Conservation (phyloP, 1,284 basidiomycete genomes). For the Heterobasidion irregulare region DNA sequence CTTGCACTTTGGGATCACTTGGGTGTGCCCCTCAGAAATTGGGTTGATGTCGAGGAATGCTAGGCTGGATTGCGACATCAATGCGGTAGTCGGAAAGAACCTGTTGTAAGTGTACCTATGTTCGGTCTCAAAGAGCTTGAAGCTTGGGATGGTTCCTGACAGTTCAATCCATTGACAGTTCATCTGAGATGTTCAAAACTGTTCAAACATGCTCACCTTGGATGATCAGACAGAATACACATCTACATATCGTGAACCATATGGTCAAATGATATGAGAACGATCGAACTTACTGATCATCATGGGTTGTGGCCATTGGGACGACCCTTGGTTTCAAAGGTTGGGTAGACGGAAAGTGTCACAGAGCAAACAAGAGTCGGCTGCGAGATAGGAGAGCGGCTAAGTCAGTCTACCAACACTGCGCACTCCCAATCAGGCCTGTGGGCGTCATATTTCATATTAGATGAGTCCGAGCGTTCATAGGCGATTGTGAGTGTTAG, state of each 20-base stretch:
- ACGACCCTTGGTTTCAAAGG: too few species aligned
- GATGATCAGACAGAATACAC: constrained; percentile 24
- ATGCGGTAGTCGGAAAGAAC: neutral
- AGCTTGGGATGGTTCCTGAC: constrained; percentile 27
- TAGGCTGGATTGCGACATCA: constrained; percentile 15
- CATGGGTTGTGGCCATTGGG: too few species aligned
- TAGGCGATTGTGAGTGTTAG: too few species aligned
- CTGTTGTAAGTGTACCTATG: constrained; percentile 18
- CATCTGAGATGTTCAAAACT: neutral
- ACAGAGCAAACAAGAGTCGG: too few species aligned
- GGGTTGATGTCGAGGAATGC: constrained; percentile 32
- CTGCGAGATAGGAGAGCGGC: too few species aligned
- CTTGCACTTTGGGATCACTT: constrained; percentile 35
- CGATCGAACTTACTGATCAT: too few species aligned
- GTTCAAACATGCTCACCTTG: constrained; percentile 14
- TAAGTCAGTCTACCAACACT: too few species aligned
- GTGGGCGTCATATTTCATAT: too few species aligned
- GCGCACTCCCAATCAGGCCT: too few species aligned
- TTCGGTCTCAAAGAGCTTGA: constrained; percentile 32
- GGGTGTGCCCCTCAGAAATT: constrained; percentile 32
- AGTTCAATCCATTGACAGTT: neutral
- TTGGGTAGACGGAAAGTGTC: too few species aligned
- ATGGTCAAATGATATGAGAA: too few species aligned
- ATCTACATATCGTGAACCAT: constrained; percentile 9
- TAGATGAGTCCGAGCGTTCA: too few species aligned